Percentiles rank a stretch among this genome's conserved stretches.
These are phyloP conservation scores for Elongisporangium undulatum DNA, from an alignment of 352 stramenopile genomes.

Conservation along the genomic window DNA sequence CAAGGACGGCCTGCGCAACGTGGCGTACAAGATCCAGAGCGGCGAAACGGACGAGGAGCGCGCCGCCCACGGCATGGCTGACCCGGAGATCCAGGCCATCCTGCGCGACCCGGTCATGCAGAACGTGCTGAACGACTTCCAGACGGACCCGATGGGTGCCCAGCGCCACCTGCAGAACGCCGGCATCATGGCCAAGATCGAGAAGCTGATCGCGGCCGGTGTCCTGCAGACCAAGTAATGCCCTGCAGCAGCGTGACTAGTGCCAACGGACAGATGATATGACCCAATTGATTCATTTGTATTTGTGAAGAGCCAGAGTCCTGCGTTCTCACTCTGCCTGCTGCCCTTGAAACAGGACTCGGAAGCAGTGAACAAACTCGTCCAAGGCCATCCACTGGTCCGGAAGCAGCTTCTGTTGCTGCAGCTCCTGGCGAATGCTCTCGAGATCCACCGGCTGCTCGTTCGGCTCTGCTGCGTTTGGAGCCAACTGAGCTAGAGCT, in stretches of 20 bases:
- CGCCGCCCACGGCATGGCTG: constrained; percentile 96
- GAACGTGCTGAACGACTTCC: constrained; percentile 97
- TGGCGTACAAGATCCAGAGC: constrained; percentile 92
- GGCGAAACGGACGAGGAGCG: constrained; percentile 96
- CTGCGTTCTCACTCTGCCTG: constrained; percentile 18
- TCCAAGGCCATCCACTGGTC: not conserved
- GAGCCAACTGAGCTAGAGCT: constrained; percentile 25
- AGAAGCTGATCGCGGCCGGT: constrained; percentile 98
- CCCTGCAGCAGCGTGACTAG: not conserved
- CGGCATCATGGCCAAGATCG: constrained; percentile 96
- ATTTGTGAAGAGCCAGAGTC: constrained; percentile 3
- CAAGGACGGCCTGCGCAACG: constrained; percentile 94
- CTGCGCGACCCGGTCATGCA: constrained; percentile 97
- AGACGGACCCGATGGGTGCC: constrained; percentile 91
- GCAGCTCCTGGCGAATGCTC: not conserved
- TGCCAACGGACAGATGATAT: not conserved
- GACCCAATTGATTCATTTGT: not conserved
- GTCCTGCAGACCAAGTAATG: constrained; percentile 93
- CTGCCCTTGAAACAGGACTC: constrained; percentile 14
- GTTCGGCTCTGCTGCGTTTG: not conserved
- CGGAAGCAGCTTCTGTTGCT: not conserved
- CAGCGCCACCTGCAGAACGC: constrained; percentile 94
- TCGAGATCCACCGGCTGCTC: not conserved
- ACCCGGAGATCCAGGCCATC: constrained; percentile 99
- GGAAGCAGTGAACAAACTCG: constrained; percentile 6